Percentiles rank a stretch among this genome's conserved stretches.
Evolutionary conservation across 345 rosid species (phyloP).

Genomic region (Diplotaxis tenuifolia): DNA sequence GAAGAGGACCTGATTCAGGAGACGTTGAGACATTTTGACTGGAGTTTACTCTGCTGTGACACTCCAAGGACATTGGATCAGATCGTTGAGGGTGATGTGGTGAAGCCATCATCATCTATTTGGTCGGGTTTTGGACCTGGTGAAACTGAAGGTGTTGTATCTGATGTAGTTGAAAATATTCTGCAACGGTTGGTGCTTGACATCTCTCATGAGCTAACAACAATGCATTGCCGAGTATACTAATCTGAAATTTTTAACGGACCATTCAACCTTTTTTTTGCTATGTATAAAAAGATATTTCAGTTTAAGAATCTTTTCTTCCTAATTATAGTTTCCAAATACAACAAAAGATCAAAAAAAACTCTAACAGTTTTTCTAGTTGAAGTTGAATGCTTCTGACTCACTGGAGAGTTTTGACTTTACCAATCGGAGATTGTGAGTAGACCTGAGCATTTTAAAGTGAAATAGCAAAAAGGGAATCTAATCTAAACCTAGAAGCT

Average conservation of each 20-base stretch:
- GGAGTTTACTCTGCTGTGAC: slow-evolving; percentile 35
- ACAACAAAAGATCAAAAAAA: neutral
- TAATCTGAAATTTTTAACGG: neutral
- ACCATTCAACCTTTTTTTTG: slow-evolving; percentile 1
- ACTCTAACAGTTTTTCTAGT: neutral
- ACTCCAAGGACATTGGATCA: slow-evolving; percentile 43
- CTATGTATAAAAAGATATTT: slow-evolving; percentile 11
- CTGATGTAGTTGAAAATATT: slow-evolving; percentile 47
- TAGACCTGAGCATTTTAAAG: neutral
- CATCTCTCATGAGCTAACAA: slow-evolving; percentile 34
- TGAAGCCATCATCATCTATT: slow-evolving; percentile 36
- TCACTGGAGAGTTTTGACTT: slow-evolving; percentile 10
- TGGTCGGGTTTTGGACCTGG: slow-evolving; percentile 53
- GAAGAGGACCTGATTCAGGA: slow-evolving; percentile 40
- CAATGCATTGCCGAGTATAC: slow-evolving; percentile 25
- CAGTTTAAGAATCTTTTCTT: neutral
- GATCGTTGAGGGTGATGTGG: slow-evolving; percentile 49
- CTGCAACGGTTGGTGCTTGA: slow-evolving; percentile 54
- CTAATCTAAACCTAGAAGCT: no score
- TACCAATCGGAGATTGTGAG: neutral
- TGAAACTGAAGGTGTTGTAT: slow-evolving; percentile 48
- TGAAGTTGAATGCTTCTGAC: slow-evolving; percentile 13
- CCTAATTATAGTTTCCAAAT: neutral
- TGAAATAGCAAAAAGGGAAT: neutral
- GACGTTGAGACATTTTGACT: slow-evolving; percentile 52